Percentiles rank a stretch among this genome's conserved stretches.
phyloP scores from a whole-genome alignment of 805 yeast genomes.

The Maudiozyma bulderi region DNA sequence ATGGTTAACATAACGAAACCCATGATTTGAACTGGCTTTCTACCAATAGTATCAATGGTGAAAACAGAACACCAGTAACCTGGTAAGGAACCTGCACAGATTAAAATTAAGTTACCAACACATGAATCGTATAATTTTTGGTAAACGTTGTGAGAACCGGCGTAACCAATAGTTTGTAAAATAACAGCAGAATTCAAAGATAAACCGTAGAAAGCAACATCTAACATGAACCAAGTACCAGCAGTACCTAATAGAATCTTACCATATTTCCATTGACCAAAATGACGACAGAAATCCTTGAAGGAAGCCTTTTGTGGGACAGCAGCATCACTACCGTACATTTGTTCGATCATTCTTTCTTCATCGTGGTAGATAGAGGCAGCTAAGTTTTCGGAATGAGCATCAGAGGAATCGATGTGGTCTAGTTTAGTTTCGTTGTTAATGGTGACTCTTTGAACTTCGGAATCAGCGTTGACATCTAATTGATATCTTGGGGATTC shows the following conservation, averaged over 20 bases:
- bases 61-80: slow-evolving; percentile 87
- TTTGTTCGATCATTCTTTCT: background rate
- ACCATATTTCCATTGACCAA: slow-evolving; percentile 78
- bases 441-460: background rate
- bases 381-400: background rate
- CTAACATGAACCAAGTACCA: slow-evolving; percentile 83
- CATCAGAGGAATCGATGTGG: background rate
- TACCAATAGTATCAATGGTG: slow-evolving; percentile 70
- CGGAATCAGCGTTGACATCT: background rate
- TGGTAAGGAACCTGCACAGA: slow-evolving; percentile 92
- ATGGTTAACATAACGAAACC: slow-evolving; percentile 68
- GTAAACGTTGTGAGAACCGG: slow-evolving; percentile 63
- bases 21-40: slow-evolving; percentile 71
- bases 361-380: background rate
- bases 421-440: background rate
- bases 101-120: slow-evolving; percentile 85
- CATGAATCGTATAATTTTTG: slow-evolving; percentile 61
- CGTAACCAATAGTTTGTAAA: slow-evolving; percentile 75
- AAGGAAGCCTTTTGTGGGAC: slow-evolving; percentile 74
- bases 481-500: slow-evolving; percentile 75
- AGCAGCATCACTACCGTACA: background rate
- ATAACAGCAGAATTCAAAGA: slow-evolving; percentile 75
- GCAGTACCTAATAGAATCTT: slow-evolving; percentile 83
- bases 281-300: slow-evolving; percentile 62
- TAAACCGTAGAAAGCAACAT: slow-evolving; percentile 85